Percentiles rank a stretch among this genome's conserved stretches.
Evolutionary conservation across 352 stramenopile species (phyloP).

Genomic region (Nothophytophthora sp.): DNA sequence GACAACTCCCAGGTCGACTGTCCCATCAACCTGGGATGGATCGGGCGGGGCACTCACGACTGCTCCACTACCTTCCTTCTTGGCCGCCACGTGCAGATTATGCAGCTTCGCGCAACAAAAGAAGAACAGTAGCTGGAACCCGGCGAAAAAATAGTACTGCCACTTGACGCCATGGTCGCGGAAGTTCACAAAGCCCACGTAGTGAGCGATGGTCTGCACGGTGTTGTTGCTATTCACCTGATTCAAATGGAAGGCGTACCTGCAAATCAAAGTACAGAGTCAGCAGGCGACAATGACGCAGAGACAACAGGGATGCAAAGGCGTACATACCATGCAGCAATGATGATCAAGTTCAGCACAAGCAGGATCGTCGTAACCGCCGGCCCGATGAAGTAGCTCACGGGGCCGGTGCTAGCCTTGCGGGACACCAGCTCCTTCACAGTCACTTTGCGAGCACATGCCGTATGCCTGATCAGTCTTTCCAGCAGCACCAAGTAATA

Average conservation of each 20-base stretch:
- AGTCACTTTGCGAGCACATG: conserved; percentile 59
- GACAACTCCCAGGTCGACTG: conserved; percentile 28
- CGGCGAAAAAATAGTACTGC: conserved; percentile 73
- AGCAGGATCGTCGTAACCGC: conserved; percentile 44
- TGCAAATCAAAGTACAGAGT: conserved; percentile 13
- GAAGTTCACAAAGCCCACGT: conserved; percentile 67
- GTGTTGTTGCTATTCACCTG: conserved; percentile 35
- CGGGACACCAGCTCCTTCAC: conserved; percentile 51
- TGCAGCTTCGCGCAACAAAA: conserved; percentile 62
- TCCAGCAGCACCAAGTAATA: conserved; percentile 65
- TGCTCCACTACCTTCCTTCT: conserved; percentile 2
- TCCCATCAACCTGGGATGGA: conserved; percentile 10
- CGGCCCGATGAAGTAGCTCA: conserved; percentile 49
- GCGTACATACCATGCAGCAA: conserved; percentile 52
- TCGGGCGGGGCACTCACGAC: conserved; percentile 7
- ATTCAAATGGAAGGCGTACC: conserved; percentile 57
- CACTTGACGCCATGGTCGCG: conserved; percentile 36
- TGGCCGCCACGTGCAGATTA: conserved; percentile 45
- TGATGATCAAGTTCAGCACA: conserved; percentile 42
- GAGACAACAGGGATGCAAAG: conserved; percentile 1
- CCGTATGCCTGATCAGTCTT: conserved; percentile 68
- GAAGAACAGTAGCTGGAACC: conserved; percentile 61
- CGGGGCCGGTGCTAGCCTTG: conserved; percentile 23
- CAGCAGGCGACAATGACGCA: not conserved
- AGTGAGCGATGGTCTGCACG: conserved; percentile 41